These are phyloP conservation scores for Mucor ambiguus DNA, from an alignment of 371 early-diverging fungal species.

Conservation along the genomic window DNA sequence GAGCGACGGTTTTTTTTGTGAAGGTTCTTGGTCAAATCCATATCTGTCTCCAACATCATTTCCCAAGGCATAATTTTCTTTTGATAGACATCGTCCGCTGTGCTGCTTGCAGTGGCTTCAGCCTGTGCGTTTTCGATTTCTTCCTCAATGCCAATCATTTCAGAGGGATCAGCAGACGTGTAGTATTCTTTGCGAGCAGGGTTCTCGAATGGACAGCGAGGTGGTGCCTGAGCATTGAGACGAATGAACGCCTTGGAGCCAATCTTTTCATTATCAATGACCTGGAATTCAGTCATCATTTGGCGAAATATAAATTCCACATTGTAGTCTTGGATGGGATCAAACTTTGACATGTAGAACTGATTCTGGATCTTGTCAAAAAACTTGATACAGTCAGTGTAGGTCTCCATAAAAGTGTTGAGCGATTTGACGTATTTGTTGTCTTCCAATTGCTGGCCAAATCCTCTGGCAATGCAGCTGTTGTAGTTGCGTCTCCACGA, in stretches of 20 bases:
- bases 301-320: constrained; percentile 64
- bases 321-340: constrained; percentile 55
- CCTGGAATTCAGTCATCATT: constrained; percentile 43
- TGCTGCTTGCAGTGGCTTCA: background rate
- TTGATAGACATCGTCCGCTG: constrained; percentile 46
- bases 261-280: constrained; percentile 62
- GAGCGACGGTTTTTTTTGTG: constrained; percentile 45
- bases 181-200: constrained; percentile 26
- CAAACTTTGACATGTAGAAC: constrained; percentile 56
- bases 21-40: constrained; percentile 45
- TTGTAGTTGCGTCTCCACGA: constrained; percentile 40
- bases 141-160: constrained; percentile 23
- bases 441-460: constrained; percentile 23
- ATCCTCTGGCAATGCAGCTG: constrained; percentile 27
- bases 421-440: constrained; percentile 33
- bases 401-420: constrained; percentile 36
- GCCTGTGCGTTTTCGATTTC: constrained; percentile 2
- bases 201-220: constrained; percentile 38
- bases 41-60: constrained; percentile 54
- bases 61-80: constrained; percentile 74
- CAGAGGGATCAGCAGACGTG: constrained; percentile 37
- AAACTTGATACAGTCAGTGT: constrained; percentile 51
- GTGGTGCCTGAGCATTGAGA: constrained; percentile 30
- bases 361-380: constrained; percentile 46
- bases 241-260: constrained; percentile 45